Evolutionary conservation across 345 rosid genomes (phyloP), one percentile per base, ranked within the genome.

Genomic region (Alliaria petiolata): DNA sequence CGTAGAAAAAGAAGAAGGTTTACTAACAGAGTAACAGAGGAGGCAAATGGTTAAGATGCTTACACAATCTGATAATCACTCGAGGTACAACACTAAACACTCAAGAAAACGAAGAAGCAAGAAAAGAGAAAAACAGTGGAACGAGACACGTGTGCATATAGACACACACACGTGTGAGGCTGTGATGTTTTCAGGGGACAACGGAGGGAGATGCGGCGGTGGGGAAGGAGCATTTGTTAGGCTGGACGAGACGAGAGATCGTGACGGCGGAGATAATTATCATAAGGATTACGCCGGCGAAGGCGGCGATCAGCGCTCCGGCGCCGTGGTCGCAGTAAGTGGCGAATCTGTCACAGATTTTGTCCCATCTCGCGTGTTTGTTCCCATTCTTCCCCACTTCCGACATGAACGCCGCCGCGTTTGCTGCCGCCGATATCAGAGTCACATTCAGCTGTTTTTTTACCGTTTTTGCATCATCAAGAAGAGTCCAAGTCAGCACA

Each of bases 351-450:
- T 91, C 97, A 22, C 99, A 95, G 1, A 91, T 89, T 40, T 87
- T 82, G 71, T 80, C 78, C 98, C 96, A 91, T 53, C 88, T 82
- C 1, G 99, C 99, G 69, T 95, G 97, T 3, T 84, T 79, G 73
- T 91, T 95, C 0, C 99, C 99, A 0, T 85, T 62, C 84, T 82
- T 91, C 17, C 95, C 97, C 5, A 95, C 67, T 66, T 86, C 92
- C 10, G 97, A 85, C 90, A 95, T 88, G 86, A 85, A 95, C 5
- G 69, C 81, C 0, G 99, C 99, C 14, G 90, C 95, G 34, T 80
- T 83, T 9, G 79, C 92, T 19, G 79, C 99, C 25, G 85, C 96
- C 0, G 97, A 86, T 1, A 81, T 56, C 59, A 86, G 22, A 0
- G 76, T 85, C 76, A 79, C 90, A 7, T 86, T 88, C 74, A 85